Conservation (phyloP, 768 basidiomycete genomes). For the Dendrothele bispora region DNA sequence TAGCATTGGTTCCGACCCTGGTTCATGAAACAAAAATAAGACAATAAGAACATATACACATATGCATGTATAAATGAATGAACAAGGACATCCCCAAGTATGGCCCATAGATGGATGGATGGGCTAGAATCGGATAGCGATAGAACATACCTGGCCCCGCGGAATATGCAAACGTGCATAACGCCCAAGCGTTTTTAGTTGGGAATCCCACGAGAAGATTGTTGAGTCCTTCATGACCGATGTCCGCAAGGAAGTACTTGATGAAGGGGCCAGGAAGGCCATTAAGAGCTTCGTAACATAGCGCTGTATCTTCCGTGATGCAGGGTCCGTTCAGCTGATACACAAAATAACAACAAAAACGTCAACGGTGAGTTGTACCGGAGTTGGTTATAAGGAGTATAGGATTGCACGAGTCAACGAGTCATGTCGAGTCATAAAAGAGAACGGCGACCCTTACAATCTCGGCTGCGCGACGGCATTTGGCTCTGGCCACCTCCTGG, state of each 20-base stretch:
- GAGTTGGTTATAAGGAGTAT: too few species aligned
- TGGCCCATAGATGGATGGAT: not conserved
- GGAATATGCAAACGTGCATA: constrained; percentile 96
- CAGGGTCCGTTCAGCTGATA: constrained; percentile 45
- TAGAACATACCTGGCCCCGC: constrained; percentile 60
- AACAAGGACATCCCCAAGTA: not conserved
- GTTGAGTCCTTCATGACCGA: constrained; percentile 92
- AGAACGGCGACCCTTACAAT: too few species aligned
- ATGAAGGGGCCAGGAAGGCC: constrained; percentile 97
- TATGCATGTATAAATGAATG: not conserved
- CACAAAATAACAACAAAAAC: not conserved
- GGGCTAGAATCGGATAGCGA: not conserved
- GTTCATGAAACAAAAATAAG: not conserved
- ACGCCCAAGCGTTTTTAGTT: constrained; percentile 77
- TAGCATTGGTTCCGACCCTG: constrained; percentile 66
- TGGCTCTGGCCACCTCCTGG: constrained; percentile 83
- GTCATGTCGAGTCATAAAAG: too few species aligned
- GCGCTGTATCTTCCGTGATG: constrained; percentile 89
- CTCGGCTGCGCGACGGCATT: constrained; percentile 84
- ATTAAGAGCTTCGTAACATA: constrained; percentile 84
- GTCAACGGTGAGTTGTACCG: too few species aligned
- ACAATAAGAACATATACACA: not conserved
- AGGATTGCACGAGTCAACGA: not conserved
- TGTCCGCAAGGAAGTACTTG: constrained; percentile 80
- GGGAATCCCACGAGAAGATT: constrained; percentile 75